Base-by-base conservation (phyloP, 106 monocot genomes). In the Chionographis japonica region DNA sequence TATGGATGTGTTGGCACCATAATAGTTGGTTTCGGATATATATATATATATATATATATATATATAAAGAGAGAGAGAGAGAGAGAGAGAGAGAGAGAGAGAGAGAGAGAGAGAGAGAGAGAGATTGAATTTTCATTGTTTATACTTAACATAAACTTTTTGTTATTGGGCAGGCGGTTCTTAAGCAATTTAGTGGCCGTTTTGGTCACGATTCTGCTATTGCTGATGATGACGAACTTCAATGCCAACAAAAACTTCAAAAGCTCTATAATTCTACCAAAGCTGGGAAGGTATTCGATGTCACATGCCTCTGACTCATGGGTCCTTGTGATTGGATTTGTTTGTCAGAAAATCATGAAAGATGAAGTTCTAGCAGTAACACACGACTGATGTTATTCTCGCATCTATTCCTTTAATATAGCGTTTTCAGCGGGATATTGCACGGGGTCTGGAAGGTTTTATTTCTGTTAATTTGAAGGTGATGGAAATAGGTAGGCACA, bases 361-460 rank as follows among this genome's bases (percentile, higher is more conserved):
- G 39, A 38, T 46, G 55, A 51, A 40, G 66, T 49, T 37, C 42
- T 67, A 17, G 43, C 12, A 18, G 14, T 49, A 55, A 37, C 59
- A 16, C n/a, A 7, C 3, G 12, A 27, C 57, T 2, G 50, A 2
- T 62, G 2, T 58, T 37, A 13, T 68, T 14, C 41, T 65, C 13
- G 11, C 50, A 15, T 19, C 18, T 56, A 13, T 51, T 36, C 12
- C 49, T 59, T 18, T 60, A 50, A n/a, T 54, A 12, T 74, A 97
- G 97, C 92, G 83, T 80, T 78, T 97, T 60, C 97, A 97, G 55
- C 64, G 77, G 59, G 75, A 87, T 72, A 87, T 97, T 58, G 70
- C 77, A 43, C 68, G 85, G 8, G 78, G 85, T 37, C 65, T 97
- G 15, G 86, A 90, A 71, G 75, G 68, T 75, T 75, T 84, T 51